Evolutionary conservation across 2,329 filamentous ascomycete genomes (phyloP).

Genomic region (Nothophaeocryptopus gaeumannii): DNA sequence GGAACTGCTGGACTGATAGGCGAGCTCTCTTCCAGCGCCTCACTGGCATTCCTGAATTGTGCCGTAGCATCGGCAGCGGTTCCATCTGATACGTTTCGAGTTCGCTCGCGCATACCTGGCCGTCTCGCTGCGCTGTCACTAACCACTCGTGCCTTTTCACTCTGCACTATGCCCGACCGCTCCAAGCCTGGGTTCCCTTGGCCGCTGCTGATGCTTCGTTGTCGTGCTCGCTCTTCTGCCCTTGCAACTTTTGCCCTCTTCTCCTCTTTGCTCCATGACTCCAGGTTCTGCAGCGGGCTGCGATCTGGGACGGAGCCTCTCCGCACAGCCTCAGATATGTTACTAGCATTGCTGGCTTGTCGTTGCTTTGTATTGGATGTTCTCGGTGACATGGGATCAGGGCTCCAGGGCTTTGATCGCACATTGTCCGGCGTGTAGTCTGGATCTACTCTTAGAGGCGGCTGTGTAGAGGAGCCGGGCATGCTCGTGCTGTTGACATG

Average conservation of each 20-base stretch:
- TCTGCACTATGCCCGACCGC: constrained; percentile 22
- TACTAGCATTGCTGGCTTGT: constrained; percentile 24
- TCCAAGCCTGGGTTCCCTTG: constrained; percentile 16
- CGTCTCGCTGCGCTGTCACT: constrained; percentile 25
- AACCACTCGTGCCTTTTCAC: constrained; percentile 27
- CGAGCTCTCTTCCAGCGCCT: constrained; percentile 20
- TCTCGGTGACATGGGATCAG: constrained; percentile 25
- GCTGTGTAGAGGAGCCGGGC: constrained; percentile 12
- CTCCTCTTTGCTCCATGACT: constrained; percentile 94
- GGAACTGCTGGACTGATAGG: constrained; percentile 5
- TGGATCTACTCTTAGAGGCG: constrained; percentile 25
- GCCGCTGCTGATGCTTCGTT: constrained; percentile 40
- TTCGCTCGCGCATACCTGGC: constrained; percentile 12
- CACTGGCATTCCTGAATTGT: constrained; percentile 20
- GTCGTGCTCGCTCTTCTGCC: constrained; percentile 70
- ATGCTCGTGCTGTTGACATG: constrained; percentile 17
- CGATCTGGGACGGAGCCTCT: constrained; percentile 69
- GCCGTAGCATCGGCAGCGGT: constrained; percentile 13
- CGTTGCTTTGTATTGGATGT: constrained; percentile 17
- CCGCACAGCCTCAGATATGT: constrained; percentile 25
- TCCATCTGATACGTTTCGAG: constrained; percentile 11
- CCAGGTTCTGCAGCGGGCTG: constrained; percentile 89
- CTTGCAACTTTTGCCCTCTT: constrained; percentile 81
- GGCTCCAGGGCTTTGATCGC: constrained; percentile 31
- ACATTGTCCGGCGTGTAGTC: constrained; percentile 30